phyloP scores from a whole-genome alignment of 345 rosid species.

The Bruguiera parviflora region DNA sequence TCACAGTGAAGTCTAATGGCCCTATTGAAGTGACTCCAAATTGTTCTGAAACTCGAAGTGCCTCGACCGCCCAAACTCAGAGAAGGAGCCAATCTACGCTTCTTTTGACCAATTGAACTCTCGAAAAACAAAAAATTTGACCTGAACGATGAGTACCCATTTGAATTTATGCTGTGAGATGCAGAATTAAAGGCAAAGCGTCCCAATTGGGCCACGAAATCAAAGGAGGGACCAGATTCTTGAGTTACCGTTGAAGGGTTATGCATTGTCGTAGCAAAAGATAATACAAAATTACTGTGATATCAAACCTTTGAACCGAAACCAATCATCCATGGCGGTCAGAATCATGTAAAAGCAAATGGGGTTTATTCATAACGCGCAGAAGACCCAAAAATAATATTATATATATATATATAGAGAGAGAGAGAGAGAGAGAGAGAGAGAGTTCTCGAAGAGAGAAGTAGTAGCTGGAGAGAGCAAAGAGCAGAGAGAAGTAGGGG shows the following conservation, averaged over 20 bases:
- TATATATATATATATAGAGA: too few species aligned
- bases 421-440: too few species aligned
- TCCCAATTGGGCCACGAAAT: conserved; percentile 50
- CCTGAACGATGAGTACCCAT: conserved; percentile 43
- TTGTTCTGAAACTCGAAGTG: conserved; percentile 34
- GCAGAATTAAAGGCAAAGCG: conserved; percentile 42
- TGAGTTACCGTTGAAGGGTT: conserved; percentile 55
- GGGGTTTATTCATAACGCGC: neutral
- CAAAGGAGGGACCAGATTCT: conserved; percentile 51
- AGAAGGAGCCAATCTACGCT: conserved; percentile 46
- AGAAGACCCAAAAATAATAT: neutral
- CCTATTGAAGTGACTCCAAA: conserved; percentile 64
- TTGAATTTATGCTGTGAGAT: conserved; percentile 32
- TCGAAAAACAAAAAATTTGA: conserved; percentile 57
- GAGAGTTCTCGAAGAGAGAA: neutral
- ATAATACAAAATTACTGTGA: neutral
- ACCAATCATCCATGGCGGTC: conserved; percentile 29
- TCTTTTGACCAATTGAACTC: conserved; percentile 21
- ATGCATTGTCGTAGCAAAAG: conserved; percentile 43
- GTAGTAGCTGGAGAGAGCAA: neutral
- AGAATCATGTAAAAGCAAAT: conserved; percentile 13
- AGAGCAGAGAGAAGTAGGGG: neutral
- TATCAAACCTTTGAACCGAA: neutral
- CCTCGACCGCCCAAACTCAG: conserved; percentile 46
- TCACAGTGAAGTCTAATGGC: conserved; percentile 63